Conservation (phyloP, 306 rosid genomes). For the Lupinus albus region DNA sequence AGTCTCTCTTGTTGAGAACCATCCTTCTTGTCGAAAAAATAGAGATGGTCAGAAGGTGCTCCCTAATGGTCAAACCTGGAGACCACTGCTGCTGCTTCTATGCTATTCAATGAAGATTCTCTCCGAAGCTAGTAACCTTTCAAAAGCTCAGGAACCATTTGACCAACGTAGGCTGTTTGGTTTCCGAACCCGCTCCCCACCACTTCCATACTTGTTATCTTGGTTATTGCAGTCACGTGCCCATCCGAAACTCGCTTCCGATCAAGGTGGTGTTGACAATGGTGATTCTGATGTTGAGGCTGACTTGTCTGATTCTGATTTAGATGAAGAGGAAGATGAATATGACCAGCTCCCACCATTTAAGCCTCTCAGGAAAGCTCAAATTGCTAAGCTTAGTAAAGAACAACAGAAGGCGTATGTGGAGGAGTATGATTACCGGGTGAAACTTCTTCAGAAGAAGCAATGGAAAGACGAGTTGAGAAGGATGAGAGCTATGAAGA, state of each 20-base stretch:
- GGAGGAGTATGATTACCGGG: constrained; percentile 96
- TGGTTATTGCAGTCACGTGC: constrained; percentile 89
- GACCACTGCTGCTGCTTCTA: constrained; percentile 78
- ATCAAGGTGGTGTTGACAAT: constrained; percentile 79
- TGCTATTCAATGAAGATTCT: constrained; percentile 87
- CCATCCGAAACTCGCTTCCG: constrained; percentile 86
- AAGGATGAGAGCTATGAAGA: constrained; percentile 90
- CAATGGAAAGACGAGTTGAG: constrained; percentile 95
- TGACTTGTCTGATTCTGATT: constrained; percentile 86
- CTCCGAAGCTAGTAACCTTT: constrained; percentile 67
- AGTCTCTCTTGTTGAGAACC: constrained; percentile 90
- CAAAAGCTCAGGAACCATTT: constrained; percentile 76
- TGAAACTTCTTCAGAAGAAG: constrained; percentile 91
- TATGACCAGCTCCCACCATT: constrained; percentile 95
- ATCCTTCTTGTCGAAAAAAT: constrained; percentile 91
- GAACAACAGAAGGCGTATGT: constrained; percentile 83
- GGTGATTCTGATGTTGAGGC: constrained; percentile 94
- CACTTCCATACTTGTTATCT: constrained; percentile 89
- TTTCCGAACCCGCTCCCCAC: constrained; percentile 81
- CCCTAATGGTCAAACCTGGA: constrained; percentile 96
- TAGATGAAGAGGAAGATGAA: constrained; percentile 89
- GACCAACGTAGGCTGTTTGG: constrained; percentile 89
- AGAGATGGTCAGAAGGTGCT: constrained; percentile 95
- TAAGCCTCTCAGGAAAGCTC: constrained; percentile 88
- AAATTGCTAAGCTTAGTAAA: constrained; percentile 77